Conservation (phyloP, 495 filamentous ascomycete species). For the Podospora australis region DNA sequence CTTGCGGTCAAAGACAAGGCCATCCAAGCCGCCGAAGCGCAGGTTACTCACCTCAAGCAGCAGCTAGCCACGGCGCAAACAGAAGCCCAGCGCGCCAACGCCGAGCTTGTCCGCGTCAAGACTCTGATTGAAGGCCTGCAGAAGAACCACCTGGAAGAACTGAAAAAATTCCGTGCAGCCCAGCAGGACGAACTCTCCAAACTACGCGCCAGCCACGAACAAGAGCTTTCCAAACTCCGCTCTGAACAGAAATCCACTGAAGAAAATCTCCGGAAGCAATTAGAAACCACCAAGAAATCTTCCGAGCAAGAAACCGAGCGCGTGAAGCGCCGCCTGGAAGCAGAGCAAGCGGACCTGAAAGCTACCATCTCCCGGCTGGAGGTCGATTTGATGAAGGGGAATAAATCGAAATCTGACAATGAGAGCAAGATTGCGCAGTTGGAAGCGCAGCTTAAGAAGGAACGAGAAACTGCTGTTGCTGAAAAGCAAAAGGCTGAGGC, state of each 20-base stretch:
- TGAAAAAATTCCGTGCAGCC: background rate
- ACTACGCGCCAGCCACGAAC: constrained; percentile 31
- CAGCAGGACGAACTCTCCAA: background rate
- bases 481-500: background rate
- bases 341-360: constrained; percentile 56
- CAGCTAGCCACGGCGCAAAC: background rate
- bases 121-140: constrained; percentile 67
- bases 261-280: constrained; percentile 11
- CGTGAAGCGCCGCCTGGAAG: constrained; percentile 38
- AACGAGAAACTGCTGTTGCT: background rate
- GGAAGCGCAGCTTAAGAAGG: constrained; percentile 15
- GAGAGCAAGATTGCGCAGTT: constrained; percentile 14
- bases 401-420: constrained; percentile 4
- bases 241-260: constrained; percentile 35
- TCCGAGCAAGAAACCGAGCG: constrained; percentile 38
- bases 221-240: constrained; percentile 23
- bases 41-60: background rate
- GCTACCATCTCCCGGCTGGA: constrained; percentile 53
- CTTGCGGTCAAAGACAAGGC: background rate
- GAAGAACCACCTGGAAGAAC: constrained; percentile 18
- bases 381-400: constrained; percentile 54
- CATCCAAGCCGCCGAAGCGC: background rate
- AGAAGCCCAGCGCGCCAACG: constrained; percentile 18
- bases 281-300: constrained; percentile 17
- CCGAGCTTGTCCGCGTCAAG: constrained; percentile 61